Conservation (phyloP, 805 yeast species). For the Pichia ethanolica region DNA sequence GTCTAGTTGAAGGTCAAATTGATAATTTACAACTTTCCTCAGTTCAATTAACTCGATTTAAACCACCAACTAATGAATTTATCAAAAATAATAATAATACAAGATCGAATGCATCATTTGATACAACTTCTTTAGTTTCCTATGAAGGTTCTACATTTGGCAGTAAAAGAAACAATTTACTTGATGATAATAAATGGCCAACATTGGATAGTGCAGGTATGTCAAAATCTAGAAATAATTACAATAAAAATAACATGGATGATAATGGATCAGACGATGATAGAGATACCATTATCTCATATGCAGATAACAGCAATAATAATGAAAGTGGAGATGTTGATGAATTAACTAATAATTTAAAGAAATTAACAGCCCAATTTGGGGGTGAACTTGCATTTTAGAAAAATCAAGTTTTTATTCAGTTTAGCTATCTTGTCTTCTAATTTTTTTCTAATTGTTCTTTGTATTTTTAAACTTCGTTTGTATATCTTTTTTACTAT, state of each 20-base stretch:
- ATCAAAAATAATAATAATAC: neutral
- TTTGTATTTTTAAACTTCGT: too few species aligned
- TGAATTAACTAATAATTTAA: conserved; percentile 16
- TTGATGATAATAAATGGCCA: conserved; percentile 17
- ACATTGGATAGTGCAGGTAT: conserved; percentile 13
- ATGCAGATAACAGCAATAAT: conserved; percentile 13
- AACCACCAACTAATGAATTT: neutral
- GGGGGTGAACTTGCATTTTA: conserved; percentile 26
- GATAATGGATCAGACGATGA: conserved; percentile 4
- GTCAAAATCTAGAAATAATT: neutral
- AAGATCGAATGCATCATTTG: conserved; percentile 25
- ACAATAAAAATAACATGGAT: conserved; percentile 5
- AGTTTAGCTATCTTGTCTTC: too few species aligned
- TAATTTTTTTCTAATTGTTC: too few species aligned
- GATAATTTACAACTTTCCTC: conserved; percentile 70
- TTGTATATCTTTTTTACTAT: too few species aligned
- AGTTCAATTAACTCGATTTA: conserved; percentile 37
- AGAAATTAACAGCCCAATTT: conserved; percentile 33
- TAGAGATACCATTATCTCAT: neutral
- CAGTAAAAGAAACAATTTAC: conserved; percentile 4
- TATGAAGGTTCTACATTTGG: conserved; percentile 23
- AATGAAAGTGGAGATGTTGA: conserved; percentile 13
- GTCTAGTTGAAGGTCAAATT: conserved; percentile 84
- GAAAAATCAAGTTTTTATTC: too few species aligned
- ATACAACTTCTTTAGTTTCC: conserved; percentile 33